phyloP scores from a whole-genome alignment of 2,329 filamentous ascomycete species.

The Exophiala bonariae region DNA sequence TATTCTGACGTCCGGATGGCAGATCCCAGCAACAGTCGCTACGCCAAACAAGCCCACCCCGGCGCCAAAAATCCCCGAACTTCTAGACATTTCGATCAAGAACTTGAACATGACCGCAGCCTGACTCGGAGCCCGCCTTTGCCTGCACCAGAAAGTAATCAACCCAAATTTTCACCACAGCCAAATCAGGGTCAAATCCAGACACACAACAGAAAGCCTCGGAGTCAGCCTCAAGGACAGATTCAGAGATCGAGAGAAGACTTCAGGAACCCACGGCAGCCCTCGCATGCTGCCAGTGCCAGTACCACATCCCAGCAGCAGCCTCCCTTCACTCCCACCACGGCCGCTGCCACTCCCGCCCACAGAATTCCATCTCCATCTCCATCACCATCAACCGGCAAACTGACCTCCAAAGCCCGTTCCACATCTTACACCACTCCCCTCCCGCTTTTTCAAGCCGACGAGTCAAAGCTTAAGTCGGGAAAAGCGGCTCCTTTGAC shows the following conservation, averaged over 20 bases:
- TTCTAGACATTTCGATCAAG: slow-evolving; percentile 25
- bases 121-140: neutral
- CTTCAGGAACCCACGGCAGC: neutral
- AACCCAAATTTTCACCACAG: slow-evolving; percentile 10
- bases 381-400: slow-evolving; percentile 8
- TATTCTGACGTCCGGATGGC: neutral
- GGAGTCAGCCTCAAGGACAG: neutral
- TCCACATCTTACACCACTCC: slow-evolving; percentile 24
- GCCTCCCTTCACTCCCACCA: neutral
- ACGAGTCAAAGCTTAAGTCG: slow-evolving; percentile 16
- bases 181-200: neutral
- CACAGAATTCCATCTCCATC: neutral
- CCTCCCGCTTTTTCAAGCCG: slow-evolving; percentile 19
- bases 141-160: slow-evolving; percentile 4
- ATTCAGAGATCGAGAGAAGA: neutral
- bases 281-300: neutral
- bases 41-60: neutral
- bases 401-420: slow-evolving; percentile 17
- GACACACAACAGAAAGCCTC: neutral
- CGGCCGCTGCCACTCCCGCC: neutral
- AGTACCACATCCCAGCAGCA: neutral
- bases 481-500: slow-evolving; percentile 18
- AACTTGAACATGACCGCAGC: neutral
- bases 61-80: slow-evolving; percentile 13
- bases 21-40: neutral